Evolutionary conservation across 345 rosid species (phyloP), one percentile per base, ranked within the genome.

Genomic region (Ricinus communis): DNA sequence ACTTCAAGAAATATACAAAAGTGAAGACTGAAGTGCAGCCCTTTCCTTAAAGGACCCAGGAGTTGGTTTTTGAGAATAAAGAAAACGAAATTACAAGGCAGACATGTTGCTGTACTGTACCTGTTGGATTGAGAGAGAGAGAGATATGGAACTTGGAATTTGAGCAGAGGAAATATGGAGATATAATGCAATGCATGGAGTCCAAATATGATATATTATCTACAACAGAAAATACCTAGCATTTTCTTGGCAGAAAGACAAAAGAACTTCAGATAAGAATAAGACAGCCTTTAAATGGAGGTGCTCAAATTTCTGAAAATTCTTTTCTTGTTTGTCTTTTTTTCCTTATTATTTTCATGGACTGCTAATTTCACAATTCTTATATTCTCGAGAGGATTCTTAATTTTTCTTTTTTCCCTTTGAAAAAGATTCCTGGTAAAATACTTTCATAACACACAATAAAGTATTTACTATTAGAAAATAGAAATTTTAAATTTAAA

Each of bases 241-340:
- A 43, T 43, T 43, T 43, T 43, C 38, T 33, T 33, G 8, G 1
- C 0, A 22, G 28, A 16, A 40, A 63, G 67, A n/a, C 56, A 49
- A 8, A n/a, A 64, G 14, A 50, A 25, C 3, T 24, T 15, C 0
- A 15, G 71, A 68, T 54, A 54, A 68, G 62, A 40, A 68, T 54
- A 54, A 68, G 62, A 40, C 18, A 24, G 40, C 27, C 50, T 49
- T 18, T 40, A 18, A 41, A 22, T 0, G 40, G 71, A 68, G 71
- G 71, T 41, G 66, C 62, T 68, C 36, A 68, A 41, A 33, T 46
- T 65, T 65, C 16, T 28, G 55, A 47, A 30, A 52, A 66, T 1
- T 31, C 25, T 16, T 27, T 68, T 8, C 33, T 36, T 38, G 2
- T 66, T 66, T 21, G 2, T n/a, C 1, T 19, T 28, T 11, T 31